Percentiles rank a stretch among this genome's conserved stretches.
Evolutionary conservation across 805 yeast species (phyloP).

Genomic region (Wickerhamomyces alni): DNA sequence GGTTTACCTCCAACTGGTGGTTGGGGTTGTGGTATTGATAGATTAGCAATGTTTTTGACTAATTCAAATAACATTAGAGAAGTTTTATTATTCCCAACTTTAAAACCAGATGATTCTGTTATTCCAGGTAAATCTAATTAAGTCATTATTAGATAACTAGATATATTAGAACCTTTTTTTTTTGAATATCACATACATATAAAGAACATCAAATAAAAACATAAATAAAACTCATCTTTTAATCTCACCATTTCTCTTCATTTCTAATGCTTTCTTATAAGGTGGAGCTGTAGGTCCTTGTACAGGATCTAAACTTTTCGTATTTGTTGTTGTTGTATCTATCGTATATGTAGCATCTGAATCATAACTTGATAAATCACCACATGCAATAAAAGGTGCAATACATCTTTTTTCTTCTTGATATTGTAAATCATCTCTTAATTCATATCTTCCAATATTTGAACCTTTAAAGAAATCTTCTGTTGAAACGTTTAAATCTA

Average conservation of each 20-base stretch:
- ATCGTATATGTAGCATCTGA: slow-evolving; percentile 87
- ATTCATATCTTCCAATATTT: slow-evolving; percentile 46
- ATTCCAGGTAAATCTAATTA: slow-evolving; percentile 9
- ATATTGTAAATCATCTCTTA: slow-evolving; percentile 40
- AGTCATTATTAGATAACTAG: no score
- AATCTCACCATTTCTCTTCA: slow-evolving; percentile 70
- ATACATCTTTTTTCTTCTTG: slow-evolving; percentile 62
- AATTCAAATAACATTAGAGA: slow-evolving; percentile 96
- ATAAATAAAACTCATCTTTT: slow-evolving; percentile 20
- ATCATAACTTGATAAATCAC: slow-evolving; percentile 81
- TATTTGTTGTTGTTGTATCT: no score
- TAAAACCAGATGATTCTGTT: slow-evolving; percentile 74
- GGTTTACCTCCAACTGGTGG: slow-evolving; percentile 99
- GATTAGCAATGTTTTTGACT: slow-evolving; percentile 96
- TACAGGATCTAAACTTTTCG: slow-evolving; percentile 82
- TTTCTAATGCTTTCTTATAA: slow-evolving; percentile 83
- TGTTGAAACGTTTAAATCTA: slow-evolving; percentile 54
- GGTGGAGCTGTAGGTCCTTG: slow-evolving; percentile 97
- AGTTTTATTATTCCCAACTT: slow-evolving; percentile 95
- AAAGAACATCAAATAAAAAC: neutral
- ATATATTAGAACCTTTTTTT: neutral
- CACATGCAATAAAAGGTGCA: slow-evolving; percentile 95
- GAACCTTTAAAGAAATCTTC: slow-evolving; percentile 75
- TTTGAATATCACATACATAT: neutral
- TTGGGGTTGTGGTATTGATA: slow-evolving; percentile 99